Evolutionary conservation across 1,284 basidiomycete genomes (phyloP), one percentile per base, ranked within the genome.

Genomic region (Trichosporon ovoides): DNA sequence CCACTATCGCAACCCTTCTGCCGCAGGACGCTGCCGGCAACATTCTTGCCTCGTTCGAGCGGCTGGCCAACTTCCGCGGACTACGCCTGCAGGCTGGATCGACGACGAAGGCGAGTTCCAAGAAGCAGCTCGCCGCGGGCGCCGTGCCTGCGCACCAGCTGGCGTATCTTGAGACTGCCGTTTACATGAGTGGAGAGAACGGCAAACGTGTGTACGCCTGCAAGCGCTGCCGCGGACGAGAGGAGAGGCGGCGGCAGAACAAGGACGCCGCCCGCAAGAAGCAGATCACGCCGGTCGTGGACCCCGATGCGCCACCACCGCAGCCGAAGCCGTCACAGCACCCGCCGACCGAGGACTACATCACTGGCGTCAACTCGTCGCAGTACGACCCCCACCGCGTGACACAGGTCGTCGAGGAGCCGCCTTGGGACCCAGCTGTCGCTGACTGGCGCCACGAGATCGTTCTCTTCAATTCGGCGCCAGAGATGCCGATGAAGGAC

Each of bases 401-500:
- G 13, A 68, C 66, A 34, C 75, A 75, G 55, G 61, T 70, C 3
- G 73, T 76, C 9, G 71, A 75, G 58, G 71, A 73, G 50, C 74
- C 72, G 12, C 58, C 65, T 33, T 73, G 74, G 70, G 70, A 75
- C 57, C 73, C 73, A 0, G 61, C 64, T 9, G 54, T 57, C 14
- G 56, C 67, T 33, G 72, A 77, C 55, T 75, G 76, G 67, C 70
- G 76, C 14, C 72, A 80, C 10, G 88, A 87, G 53, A 92, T 97
- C 63, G 86, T 96, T 55, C 86, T 96, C 60, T 99, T 98, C 81
- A 98, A 98, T 72, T 97, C 94, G 68, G 84, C 91, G 0, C 90
- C 96, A 68, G 84, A 92, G 55, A 83, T 98, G 52, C 89, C 93
- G 68, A 92, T 98, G 71, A 87, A 86, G 14, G 83, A 87, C 18